These are phyloP conservation scores for Candida pseudoglaebosa DNA, from an alignment of 805 yeast species.

Conservation along the genomic window DNA sequence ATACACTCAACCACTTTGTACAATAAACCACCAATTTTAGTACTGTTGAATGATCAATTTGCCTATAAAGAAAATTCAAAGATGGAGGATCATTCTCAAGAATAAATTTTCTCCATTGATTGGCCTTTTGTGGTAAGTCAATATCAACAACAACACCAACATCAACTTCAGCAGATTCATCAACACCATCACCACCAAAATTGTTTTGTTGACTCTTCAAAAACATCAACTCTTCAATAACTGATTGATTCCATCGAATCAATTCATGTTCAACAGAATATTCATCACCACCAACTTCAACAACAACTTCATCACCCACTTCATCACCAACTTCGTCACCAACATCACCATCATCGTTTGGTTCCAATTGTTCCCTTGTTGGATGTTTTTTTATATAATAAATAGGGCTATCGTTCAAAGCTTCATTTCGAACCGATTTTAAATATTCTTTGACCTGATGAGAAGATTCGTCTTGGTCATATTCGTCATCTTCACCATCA, in stretches of 20 bases:
- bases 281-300: neutral
- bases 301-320: neutral
- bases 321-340: too few relatives aligned
- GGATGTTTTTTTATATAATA: slow-evolving; percentile 10
- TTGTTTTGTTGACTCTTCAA: slow-evolving; percentile 5
- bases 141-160: too few relatives aligned
- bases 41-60: slow-evolving; percentile 27
- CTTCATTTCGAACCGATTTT: slow-evolving; percentile 27
- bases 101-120: slow-evolving; percentile 29
- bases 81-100: slow-evolving; percentile 27
- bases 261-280: slow-evolving; percentile 1
- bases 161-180: neutral
- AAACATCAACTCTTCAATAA: slow-evolving; percentile 8
- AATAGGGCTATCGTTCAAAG: slow-evolving; percentile 19
- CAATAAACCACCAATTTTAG: slow-evolving; percentile 31
- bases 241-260: slow-evolving; percentile 8
- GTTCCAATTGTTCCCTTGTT: too few relatives aligned
- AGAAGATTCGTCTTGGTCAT: slow-evolving; percentile 3
- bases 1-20: slow-evolving; percentile 36
- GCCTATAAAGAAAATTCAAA: slow-evolving; percentile 14
- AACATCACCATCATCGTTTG: too few relatives aligned
- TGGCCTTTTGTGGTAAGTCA: slow-evolving; percentile 23
- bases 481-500: neutral
- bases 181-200: neutral
- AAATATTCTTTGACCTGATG: slow-evolving; percentile 23